These are phyloP conservation scores for Phlegmacium glaucopus DNA, from an alignment of 768 basidiomycete species.

Conservation along the genomic window DNA sequence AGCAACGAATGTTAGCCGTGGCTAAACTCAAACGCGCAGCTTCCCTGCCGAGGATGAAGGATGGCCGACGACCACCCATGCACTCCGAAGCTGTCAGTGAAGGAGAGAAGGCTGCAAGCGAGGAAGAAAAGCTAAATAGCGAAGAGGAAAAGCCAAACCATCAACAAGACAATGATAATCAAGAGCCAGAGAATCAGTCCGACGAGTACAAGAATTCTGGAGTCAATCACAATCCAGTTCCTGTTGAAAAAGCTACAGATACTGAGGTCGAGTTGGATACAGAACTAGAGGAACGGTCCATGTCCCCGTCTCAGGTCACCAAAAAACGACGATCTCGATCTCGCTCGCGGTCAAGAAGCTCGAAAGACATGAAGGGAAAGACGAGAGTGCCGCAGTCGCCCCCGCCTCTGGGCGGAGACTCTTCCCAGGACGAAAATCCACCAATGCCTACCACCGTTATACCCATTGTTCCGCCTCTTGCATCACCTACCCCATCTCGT, in stretches of 20 bases:
- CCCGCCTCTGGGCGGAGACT: slow-evolving; percentile 53
- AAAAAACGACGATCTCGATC: slow-evolving; percentile 72
- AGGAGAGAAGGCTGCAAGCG: slow-evolving; percentile 51
- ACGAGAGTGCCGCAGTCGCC: slow-evolving; percentile 47
- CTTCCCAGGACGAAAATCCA: slow-evolving; percentile 65
- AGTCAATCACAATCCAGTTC: slow-evolving; percentile 12
- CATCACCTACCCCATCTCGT: slow-evolving; percentile 50
- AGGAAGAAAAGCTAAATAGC: slow-evolving; percentile 15
- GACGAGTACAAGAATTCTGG: slow-evolving; percentile 16
- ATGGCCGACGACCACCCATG: slow-evolving; percentile 86
- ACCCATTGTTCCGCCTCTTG: slow-evolving; percentile 33
- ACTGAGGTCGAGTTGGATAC: slow-evolving; percentile 34
- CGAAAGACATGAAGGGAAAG: slow-evolving; percentile 71
- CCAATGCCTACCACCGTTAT: slow-evolving; percentile 32
- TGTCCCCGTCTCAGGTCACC: slow-evolving; percentile 45
- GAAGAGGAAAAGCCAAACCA: slow-evolving; percentile 18
- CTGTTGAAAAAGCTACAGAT: slow-evolving; percentile 18
- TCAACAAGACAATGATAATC: slow-evolving; percentile 7
- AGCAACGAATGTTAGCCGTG: slow-evolving; percentile 85
- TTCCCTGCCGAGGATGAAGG: slow-evolving; percentile 88
- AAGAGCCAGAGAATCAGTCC: slow-evolving; percentile 6
- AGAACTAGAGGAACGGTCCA: slow-evolving; percentile 36
- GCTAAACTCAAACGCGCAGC: slow-evolving; percentile 91
- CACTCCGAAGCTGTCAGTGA: slow-evolving; percentile 81
- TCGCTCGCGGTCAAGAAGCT: slow-evolving; percentile 74